phyloP scores from a whole-genome alignment of 768 basidiomycete species.

The Mycena latifolia region DNA sequence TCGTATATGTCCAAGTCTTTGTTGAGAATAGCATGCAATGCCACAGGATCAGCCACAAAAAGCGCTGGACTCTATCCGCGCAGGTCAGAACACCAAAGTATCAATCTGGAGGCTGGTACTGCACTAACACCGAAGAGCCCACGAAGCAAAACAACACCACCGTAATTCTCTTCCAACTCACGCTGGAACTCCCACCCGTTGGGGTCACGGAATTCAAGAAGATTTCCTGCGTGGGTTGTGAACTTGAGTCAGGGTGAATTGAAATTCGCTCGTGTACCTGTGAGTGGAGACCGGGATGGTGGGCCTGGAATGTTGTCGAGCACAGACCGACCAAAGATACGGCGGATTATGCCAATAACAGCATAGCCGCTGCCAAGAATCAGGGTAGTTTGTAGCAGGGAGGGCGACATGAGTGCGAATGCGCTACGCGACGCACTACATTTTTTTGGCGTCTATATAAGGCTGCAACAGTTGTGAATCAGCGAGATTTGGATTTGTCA shows the following conservation, averaged over 20 bases:
- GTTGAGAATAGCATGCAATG: constrained; percentile 4
- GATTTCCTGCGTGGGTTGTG: neutral
- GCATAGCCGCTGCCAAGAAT: neutral
- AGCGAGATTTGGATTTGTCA: too few species aligned
- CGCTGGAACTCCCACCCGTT: constrained; percentile 8
- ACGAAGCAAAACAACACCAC: neutral
- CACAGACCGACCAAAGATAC: neutral
- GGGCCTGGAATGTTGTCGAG: constrained; percentile 1
- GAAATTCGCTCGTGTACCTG: neutral
- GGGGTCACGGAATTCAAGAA: neutral
- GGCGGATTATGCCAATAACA: neutral
- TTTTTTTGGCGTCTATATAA: too few species aligned
- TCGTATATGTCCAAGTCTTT: constrained; percentile 10
- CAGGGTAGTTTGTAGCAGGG: neutral
- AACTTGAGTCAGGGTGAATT: too few species aligned
- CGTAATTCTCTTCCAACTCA: neutral
- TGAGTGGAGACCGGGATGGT: neutral
- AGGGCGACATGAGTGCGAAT: neutral
- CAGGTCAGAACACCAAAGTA: too few species aligned
- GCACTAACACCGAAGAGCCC: constrained; percentile 1
- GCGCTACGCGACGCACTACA: too few species aligned
- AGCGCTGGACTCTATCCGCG: neutral
- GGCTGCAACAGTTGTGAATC: too few species aligned
- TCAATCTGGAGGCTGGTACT: neutral
- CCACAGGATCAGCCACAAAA: constrained; percentile 3